These are phyloP conservation scores for Debaryomyces prosopidis DNA, from an alignment of 805 yeast genomes.

Conservation along the genomic window DNA sequence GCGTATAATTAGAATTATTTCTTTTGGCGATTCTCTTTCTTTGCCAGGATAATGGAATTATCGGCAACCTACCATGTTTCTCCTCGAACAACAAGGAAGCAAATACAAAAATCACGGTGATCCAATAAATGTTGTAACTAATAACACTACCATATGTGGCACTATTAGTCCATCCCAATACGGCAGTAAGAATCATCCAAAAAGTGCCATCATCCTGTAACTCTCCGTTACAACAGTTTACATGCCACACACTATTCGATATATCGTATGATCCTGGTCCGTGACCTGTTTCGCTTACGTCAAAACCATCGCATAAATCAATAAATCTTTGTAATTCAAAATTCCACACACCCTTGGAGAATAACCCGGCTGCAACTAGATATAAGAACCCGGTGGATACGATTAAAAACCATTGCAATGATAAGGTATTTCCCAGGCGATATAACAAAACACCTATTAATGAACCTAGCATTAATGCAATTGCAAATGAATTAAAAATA, in stretches of 20 bases:
- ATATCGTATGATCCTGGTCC: constrained; percentile 49
- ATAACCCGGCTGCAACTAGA: constrained; percentile 45
- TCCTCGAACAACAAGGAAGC: constrained; percentile 35
- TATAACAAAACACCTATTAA: constrained; percentile 36
- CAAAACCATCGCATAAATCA: constrained; percentile 39
- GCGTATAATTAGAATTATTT: background rate
- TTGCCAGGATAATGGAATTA: constrained; percentile 43
- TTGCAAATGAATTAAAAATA: constrained; percentile 28
- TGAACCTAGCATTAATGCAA: constrained; percentile 31
- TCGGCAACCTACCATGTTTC: constrained; percentile 24
- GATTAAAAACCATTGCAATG: constrained; percentile 42
- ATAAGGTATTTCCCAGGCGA: constrained; percentile 41
- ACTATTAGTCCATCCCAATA: constrained; percentile 47
- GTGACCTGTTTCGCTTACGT: constrained; percentile 44
- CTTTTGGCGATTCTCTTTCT: constrained; percentile 34
- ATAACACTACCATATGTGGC: constrained; percentile 46
- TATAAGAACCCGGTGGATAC: constrained; percentile 42
- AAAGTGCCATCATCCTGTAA: constrained; percentile 40
- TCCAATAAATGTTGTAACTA: constrained; percentile 39
- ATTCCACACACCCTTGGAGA: constrained; percentile 46
- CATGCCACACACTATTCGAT: constrained; percentile 43
- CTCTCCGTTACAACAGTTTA: constrained; percentile 46
- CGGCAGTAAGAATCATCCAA: constrained; percentile 49
- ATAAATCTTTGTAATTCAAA: constrained; percentile 42
- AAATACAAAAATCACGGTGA: constrained; percentile 30